phyloP scores from a whole-genome alignment of 1,139 yeast genomes.

The Candida sp. region DNA sequence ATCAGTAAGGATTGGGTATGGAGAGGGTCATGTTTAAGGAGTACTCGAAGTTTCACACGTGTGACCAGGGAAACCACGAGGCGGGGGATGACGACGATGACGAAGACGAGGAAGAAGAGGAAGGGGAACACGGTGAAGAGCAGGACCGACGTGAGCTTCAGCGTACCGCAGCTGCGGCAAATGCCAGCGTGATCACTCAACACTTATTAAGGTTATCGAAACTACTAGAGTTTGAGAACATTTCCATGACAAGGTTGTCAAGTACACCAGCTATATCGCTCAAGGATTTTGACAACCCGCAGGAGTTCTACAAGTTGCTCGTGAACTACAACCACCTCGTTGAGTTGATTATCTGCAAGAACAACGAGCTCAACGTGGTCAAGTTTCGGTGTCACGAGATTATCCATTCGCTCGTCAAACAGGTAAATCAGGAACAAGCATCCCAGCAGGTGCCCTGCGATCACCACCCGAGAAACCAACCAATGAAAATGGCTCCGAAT shows the following conservation, averaged over 20 bases:
- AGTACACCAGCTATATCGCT: neutral
- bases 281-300: conserved; percentile 2
- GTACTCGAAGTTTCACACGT: conserved; percentile 1
- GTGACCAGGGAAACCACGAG: neutral
- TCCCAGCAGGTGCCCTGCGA: neutral
- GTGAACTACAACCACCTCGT: conserved; percentile 11
- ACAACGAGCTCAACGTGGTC: conserved; percentile 13
- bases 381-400: conserved; percentile 10
- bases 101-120: neutral
- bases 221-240: conserved; percentile 3
- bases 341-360: conserved; percentile 11
- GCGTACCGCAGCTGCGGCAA: too few relatives aligned
- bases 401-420: neutral
- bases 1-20: neutral
- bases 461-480: neutral
- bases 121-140: neutral
- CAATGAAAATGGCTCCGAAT: neutral
- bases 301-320: conserved; percentile 13
- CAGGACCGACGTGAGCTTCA: too few relatives aligned
- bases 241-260: neutral
- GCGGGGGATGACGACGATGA: neutral
- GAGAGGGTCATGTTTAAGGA: neutral
- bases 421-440: neutral
- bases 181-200: neutral
- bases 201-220: conserved; percentile 3